A percentile compares a stretch with the other conserved stretches of the same genome.
phyloP scores from a whole-genome alignment of 768 basidiomycete genomes.

The Termitomyces titanicus region DNA sequence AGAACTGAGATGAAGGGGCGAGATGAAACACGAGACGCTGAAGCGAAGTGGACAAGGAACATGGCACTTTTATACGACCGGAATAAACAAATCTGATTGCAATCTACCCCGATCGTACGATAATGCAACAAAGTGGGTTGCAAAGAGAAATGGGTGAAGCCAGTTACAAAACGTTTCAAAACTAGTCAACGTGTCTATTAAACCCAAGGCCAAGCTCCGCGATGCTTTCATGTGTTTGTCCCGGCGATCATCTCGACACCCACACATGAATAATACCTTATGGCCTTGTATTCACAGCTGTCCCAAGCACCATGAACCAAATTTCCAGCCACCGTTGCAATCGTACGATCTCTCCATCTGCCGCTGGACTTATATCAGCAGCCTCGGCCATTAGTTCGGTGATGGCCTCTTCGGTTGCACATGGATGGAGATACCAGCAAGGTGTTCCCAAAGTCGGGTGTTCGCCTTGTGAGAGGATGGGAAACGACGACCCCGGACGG shows the following conservation, averaged over 20 bases:
- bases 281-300: slow-evolving; percentile 50
- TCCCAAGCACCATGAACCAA: slow-evolving; percentile 77
- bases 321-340: slow-evolving; percentile 56
- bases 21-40: slow-evolving; percentile 33
- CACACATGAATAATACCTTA: too few species aligned
- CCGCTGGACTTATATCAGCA: neutral
- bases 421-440: slow-evolving; percentile 88
- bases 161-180: neutral
- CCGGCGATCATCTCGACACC: neutral
- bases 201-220: slow-evolving; percentile 14
- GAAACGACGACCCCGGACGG: slow-evolving; percentile 51
- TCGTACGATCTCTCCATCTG: slow-evolving; percentile 19
- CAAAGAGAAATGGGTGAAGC: neutral
- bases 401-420: slow-evolving; percentile 66
- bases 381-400: slow-evolving; percentile 58
- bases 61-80: slow-evolving; percentile 32
- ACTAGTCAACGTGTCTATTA: neutral
- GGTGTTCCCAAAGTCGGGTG: slow-evolving; percentile 74
- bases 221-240: slow-evolving; percentile 15
- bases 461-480: slow-evolving; percentile 82
- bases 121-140: slow-evolving; percentile 12
- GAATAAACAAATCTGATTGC: slow-evolving; percentile 19
- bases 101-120: slow-evolving; percentile 37
- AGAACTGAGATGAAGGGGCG: slow-evolving; percentile 34
- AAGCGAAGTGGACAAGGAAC: slow-evolving; percentile 41